Evolutionary conservation across 164 flowering plant genomes (phyloP).

Genomic region (Magnolia changhungtana): DNA sequence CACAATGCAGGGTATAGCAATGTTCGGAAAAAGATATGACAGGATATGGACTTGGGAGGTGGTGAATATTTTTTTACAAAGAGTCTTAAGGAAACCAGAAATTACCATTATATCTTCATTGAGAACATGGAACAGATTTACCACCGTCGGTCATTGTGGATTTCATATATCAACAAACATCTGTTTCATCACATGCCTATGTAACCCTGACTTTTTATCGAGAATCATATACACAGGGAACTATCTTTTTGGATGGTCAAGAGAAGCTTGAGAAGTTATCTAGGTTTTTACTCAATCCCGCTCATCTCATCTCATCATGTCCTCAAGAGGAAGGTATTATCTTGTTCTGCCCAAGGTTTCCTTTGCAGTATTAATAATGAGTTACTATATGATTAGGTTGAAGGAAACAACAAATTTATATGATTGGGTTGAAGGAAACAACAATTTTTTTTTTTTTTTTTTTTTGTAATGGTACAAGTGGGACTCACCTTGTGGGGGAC

Average conservation of each 20-base stretch:
- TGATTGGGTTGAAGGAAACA: too few species aligned
- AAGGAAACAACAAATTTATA: too few species aligned
- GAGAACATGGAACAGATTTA: slow-evolving; percentile 51
- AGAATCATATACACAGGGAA: slow-evolving; percentile 38
- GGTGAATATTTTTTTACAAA: slow-evolving; percentile 5
- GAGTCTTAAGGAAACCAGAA: not conserved
- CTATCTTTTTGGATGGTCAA: slow-evolving; percentile 24
- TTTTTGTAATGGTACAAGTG: too few species aligned
- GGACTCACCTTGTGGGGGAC: too few species aligned
- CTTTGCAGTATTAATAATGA: too few species aligned
- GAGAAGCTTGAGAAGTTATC: slow-evolving; percentile 30
- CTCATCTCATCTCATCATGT: slow-evolving; percentile 41
- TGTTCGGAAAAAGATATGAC: slow-evolving; percentile 2
- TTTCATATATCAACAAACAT: slow-evolving; percentile 32
- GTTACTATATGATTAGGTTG: too few species aligned
- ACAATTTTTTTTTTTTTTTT: too few species aligned
- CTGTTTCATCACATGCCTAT: slow-evolving; percentile 28
- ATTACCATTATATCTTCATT: slow-evolving; percentile 25
- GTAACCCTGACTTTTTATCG: slow-evolving; percentile 33
- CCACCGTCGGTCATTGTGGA: slow-evolving; percentile 29
- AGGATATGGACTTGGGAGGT: slow-evolving; percentile 33
- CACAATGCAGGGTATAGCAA: slow-evolving; percentile 17
- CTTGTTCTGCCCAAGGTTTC: too few species aligned
- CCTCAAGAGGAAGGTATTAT: too few species aligned
- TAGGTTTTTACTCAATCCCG: slow-evolving; percentile 33